Evolutionary conservation across 106 monocot genomes (phyloP).

Genomic region (Acorus gramineus): DNA sequence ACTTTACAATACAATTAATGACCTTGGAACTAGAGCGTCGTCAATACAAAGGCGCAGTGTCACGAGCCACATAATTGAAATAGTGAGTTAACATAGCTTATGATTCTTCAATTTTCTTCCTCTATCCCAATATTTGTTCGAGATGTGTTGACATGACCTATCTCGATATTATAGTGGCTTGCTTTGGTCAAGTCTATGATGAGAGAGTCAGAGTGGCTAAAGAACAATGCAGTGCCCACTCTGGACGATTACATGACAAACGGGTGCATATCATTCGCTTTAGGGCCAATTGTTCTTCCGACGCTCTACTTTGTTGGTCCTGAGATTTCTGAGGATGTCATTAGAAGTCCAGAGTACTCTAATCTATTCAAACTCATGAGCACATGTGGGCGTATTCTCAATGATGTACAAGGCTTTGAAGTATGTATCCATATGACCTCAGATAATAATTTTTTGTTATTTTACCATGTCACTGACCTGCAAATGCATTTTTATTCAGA

Average conservation of each 20-base stretch:
- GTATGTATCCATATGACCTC: slow-evolving; percentile 16
- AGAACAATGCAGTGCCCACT: slow-evolving; percentile 42
- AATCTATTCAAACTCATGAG: slow-evolving; percentile 61
- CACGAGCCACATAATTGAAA: slow-evolving; percentile 51
- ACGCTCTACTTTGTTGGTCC: slow-evolving; percentile 74
- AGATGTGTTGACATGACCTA: not conserved
- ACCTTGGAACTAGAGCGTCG: slow-evolving; percentile 56
- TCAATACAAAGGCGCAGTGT: slow-evolving; percentile 40
- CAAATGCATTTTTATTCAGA: slow-evolving; percentile 21
- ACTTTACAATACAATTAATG: slow-evolving; percentile 45
- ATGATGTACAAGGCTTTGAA: slow-evolving; percentile 71
- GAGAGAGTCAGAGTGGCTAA: slow-evolving; percentile 67
- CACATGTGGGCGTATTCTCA: slow-evolving; percentile 73
- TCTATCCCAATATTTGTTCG: no score
- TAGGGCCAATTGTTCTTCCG: slow-evolving; percentile 79
- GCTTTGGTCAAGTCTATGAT: slow-evolving; percentile 59
- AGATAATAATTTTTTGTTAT: not conserved
- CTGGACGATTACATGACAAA: slow-evolving; percentile 71
- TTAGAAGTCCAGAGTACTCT: slow-evolving; percentile 39
- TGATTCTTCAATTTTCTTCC: no score
- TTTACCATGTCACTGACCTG: not conserved
- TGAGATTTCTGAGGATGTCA: slow-evolving; percentile 35
- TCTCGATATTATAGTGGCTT: slow-evolving; percentile 53
- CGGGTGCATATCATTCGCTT: slow-evolving; percentile 75
- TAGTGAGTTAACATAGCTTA: slow-evolving; percentile 31